Evolutionary conservation across 2,329 filamentous ascomycete genomes (phyloP).

Genomic region (Ilyonectria sp.): DNA sequence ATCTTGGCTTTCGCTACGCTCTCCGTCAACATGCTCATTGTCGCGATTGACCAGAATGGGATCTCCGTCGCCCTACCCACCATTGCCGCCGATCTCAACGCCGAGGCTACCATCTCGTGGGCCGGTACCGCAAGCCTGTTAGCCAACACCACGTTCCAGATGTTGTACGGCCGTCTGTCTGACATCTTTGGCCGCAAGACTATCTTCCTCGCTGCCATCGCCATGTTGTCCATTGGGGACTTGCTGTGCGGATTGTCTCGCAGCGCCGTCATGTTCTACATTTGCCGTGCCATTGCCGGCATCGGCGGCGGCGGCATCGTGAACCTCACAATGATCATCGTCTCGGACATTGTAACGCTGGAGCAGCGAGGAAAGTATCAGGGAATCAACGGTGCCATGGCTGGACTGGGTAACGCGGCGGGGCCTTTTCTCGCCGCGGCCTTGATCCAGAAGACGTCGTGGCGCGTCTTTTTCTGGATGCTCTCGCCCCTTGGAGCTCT

Average conservation of each 20-base stretch:
- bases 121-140: slow-evolving; percentile 68
- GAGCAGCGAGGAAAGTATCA: slow-evolving; percentile 71
- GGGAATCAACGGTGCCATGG: slow-evolving; percentile 58
- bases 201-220: slow-evolving; percentile 68
- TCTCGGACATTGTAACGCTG: slow-evolving; percentile 72
- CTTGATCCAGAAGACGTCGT: slow-evolving; percentile 55
- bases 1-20: slow-evolving; percentile 67
- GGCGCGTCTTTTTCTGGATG: slow-evolving; percentile 62
- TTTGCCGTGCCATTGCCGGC: slow-evolving; percentile 72
- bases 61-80: slow-evolving; percentile 67
- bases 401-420: slow-evolving; percentile 59
- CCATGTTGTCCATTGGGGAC: slow-evolving; percentile 69
- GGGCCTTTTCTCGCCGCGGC: slow-evolving; percentile 62
- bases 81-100: slow-evolving; percentile 63
- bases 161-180: slow-evolving; percentile 74
- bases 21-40: slow-evolving; percentile 67
- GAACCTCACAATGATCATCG: slow-evolving; percentile 73
- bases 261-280: slow-evolving; percentile 71
- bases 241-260: slow-evolving; percentile 71
- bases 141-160: slow-evolving; percentile 74
- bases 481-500: slow-evolving; percentile 65
- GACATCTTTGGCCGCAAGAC: slow-evolving; percentile 74
- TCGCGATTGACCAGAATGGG: slow-evolving; percentile 71
- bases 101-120: slow-evolving; percentile 68
- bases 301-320: slow-evolving; percentile 75